Base-by-base conservation (phyloP, 768 basidiomycete species). In the Podaxis pistillaris region DNA sequence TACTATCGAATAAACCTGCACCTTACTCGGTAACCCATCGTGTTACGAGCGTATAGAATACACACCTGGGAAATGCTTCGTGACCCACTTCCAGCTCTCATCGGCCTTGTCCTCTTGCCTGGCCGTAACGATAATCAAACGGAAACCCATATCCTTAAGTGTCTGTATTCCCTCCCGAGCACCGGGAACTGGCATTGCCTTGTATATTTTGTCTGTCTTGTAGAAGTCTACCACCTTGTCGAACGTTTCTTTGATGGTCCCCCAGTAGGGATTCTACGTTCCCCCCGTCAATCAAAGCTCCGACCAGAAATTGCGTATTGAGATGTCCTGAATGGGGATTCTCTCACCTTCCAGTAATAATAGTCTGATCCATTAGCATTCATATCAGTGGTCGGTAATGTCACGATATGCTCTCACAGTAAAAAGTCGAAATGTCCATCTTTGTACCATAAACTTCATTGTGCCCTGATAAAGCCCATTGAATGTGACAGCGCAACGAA, bases 81-180 rank as follows among this genome's bases (percentile, higher is more conserved):
- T 78, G 11, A 88, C 73, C 91, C 92, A 93, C 46, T 78, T 75
- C 80, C 86, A 85, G 60, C 84, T 90, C 50, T 81, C 76, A 51
- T 84, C 82, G 13, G 83, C 79, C 57, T 82, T 74, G 38, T 82
- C 79, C 59, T 81, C 75, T 26, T 78, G 77, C 65, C 92, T 78
- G n/a, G 92, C 90, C 8, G 92, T 94, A 54, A 94, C 84, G 64
- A 93, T 84, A 59, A 91, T 79, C 53, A 94, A 75, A 46, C 83
- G 80, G 71, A 82, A 91, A 2, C 91, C 91, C 75, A 88, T 74
- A 55, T 82, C 76, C 57, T 80, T 80, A 15, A 94, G 77, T 24
- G 78, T 72, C 66, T 80, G 73, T 40, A 84, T 70, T 19, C 83
- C 88, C 64, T 89, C 84, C 38, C 75, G 74, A 33, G 90, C 89